Base-by-base conservation (phyloP, 164 flowering plant species). In the Piper betle region DNA sequence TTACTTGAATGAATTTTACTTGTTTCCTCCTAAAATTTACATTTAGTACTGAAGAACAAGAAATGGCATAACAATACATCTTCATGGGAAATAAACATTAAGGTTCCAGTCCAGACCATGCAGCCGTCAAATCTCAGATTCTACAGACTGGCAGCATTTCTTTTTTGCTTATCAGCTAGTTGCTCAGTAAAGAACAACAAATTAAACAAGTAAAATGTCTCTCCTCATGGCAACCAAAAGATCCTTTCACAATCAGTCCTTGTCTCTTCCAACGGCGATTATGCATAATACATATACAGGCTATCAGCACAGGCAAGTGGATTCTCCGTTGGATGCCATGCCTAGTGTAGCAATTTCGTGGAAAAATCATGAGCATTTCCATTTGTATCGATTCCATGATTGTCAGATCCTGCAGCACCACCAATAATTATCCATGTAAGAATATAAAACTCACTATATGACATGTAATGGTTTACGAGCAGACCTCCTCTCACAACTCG, bases 271-370 rank as follows among this genome's bases (percentile, higher is more conserved):
- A 15, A 46, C 13, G 15, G 50, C 50, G 15, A 46, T 46, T 46
- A 46, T 60, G 98, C 98, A 64, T 90, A 90, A 68, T 89, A 89
- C 97, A 92, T 92, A 81, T 92, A 92, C 85, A 92, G 72, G 75
- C 98, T 90, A 75, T 92, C 90, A 71, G 97, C 97, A 80, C 98
- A 92, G 48, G 98, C 98, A 42, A 92, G 82, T 15, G 97, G 74
- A 64, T 92, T 92, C 71, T 84, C 91, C 38, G 86, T 69, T 4
- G 98, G 98, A 69, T 92, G 98, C 98, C 98, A 92, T 39, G 98
- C 98, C 57, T 89, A 73, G 75, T 89, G 98, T 55, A 92, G 97
- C 81, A 92, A 75, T 72, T 92, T 92, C 42, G 98, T 83, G 5
- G 98, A 79, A 76, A 84, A 83, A 77, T 92, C 98, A 61, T 80